Conservation (phyloP, 371 early-diverging fungal genomes). For the Mortierella sp. region DNA sequence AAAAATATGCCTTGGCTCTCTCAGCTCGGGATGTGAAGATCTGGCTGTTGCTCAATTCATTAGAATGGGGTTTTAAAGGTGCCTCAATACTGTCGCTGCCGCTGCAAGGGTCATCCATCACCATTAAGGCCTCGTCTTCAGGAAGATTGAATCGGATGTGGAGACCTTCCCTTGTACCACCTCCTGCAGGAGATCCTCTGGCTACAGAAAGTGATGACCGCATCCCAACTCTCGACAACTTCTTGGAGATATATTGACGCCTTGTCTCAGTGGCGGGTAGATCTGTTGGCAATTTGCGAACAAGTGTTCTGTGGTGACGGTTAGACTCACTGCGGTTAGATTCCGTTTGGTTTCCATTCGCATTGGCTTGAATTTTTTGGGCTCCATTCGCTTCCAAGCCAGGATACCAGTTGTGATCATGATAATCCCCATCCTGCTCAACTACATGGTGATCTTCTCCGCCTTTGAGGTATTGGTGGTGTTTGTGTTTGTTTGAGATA, state of each 20-base stretch:
- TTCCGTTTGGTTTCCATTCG: not conserved
- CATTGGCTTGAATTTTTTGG: not conserved
- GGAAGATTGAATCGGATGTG: constrained; percentile 1
- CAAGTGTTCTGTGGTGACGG: not conserved
- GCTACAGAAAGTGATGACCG: not conserved
- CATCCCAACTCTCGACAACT: not conserved
- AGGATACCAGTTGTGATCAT: constrained; percentile 17
- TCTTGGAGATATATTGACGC: not conserved
- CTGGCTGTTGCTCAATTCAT: not conserved
- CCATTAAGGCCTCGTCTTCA: not conserved
- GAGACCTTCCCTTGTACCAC: not conserved
- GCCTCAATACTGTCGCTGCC: not conserved
- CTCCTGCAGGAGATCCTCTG: not conserved
- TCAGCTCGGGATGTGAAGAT: not conserved
- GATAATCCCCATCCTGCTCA: constrained; percentile 22
- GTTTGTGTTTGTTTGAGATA: not conserved
- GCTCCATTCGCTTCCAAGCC: constrained; percentile 4
- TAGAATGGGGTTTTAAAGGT: not conserved
- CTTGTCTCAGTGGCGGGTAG: not conserved
- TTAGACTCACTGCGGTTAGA: not conserved
- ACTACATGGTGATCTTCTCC: constrained; percentile 19
- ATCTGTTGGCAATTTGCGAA: not conserved
- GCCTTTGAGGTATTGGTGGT: constrained; percentile 5
- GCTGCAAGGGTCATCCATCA: not conserved
- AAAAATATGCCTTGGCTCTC: constrained; percentile 2